Evolutionary conservation across 305 asterid species (phyloP).

Genomic region (Salvia sclarea): DNA sequence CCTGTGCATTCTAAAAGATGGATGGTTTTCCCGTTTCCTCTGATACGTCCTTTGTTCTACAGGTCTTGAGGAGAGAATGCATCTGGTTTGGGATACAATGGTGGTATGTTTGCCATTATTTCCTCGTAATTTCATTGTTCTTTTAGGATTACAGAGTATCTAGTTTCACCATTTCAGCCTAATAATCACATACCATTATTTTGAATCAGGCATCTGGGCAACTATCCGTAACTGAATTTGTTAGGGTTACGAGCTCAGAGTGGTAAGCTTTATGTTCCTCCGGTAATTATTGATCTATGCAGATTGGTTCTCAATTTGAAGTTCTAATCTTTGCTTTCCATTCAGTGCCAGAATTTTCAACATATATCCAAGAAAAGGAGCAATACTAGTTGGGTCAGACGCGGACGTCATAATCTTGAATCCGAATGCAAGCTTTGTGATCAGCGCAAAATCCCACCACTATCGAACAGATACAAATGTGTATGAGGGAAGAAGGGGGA

Average conservation of each 20-base stretch:
- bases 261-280: conserved; percentile 50
- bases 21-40: conserved; percentile 9
- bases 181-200: conserved; percentile 2
- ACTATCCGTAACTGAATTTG: conserved; percentile 77
- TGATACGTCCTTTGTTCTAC: conserved; percentile 25
- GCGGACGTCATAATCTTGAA: conserved; percentile 89
- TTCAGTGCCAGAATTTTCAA: conserved; percentile 88
- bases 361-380: conserved; percentile 93
- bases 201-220: conserved; percentile 74
- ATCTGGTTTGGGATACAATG: conserved; percentile 92
- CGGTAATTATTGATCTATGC: not conserved
- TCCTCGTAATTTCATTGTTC: conserved; percentile 11
- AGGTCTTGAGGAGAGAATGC: conserved; percentile 99
- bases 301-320: not conserved
- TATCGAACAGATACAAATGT: conserved; percentile 84
- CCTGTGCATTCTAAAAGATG: conserved; percentile 18
- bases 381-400: conserved; percentile 87
- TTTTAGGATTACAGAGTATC: not conserved
- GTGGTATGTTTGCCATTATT: conserved; percentile 61
- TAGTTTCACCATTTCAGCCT: not conserved
- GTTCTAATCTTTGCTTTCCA: not conserved
- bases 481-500: conserved; percentile 80
- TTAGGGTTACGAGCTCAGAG: conserved; percentile 83
- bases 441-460: conserved; percentile 79
- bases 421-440: conserved; percentile 82